A percentile compares a stretch with the other conserved stretches of the same genome.
Conservation (phyloP, 257 asterid species). For the Plantago major region DNA sequence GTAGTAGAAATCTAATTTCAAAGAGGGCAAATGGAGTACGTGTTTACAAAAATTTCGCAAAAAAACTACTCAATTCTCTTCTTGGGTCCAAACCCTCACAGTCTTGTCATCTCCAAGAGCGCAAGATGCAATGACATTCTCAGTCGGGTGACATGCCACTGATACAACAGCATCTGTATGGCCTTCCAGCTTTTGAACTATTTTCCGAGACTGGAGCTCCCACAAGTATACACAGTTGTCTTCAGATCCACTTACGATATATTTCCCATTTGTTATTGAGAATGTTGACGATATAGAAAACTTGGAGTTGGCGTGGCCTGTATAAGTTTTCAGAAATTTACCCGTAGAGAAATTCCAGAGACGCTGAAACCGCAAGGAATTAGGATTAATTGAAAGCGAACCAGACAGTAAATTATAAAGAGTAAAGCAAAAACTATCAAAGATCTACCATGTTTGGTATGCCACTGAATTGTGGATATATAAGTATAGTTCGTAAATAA, state of each 20-base stretch:
- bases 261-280: conserved; percentile 82
- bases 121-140: conserved; percentile 81
- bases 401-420: not conserved
- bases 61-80: conserved; percentile 33
- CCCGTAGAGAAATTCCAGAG: conserved; percentile 88
- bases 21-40: too few species aligned
- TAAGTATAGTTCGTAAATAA: too few species aligned
- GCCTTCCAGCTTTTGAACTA: conserved; percentile 94
- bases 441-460: not conserved
- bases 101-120: conserved; percentile 82
- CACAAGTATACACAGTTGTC: conserved; percentile 73
- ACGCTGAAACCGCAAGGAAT: conserved; percentile 50
- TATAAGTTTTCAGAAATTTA: conserved; percentile 82
- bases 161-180: conserved; percentile 74
- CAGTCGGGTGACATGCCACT: conserved; percentile 78
- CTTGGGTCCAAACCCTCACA: conserved; percentile 74
- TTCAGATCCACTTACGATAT: conserved; percentile 92
- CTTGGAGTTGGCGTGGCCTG: conserved; percentile 77
- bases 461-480: too few species aligned
- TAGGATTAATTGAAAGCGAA: conserved; percentile 1
- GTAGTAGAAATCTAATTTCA: too few species aligned
- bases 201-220: conserved; percentile 88
- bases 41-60: not conserved
- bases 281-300: conserved; percentile 75
- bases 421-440: not conserved